Base-by-base conservation (phyloP, 805 yeast species). In the Zygosaccharomyces siamensis region DNA sequence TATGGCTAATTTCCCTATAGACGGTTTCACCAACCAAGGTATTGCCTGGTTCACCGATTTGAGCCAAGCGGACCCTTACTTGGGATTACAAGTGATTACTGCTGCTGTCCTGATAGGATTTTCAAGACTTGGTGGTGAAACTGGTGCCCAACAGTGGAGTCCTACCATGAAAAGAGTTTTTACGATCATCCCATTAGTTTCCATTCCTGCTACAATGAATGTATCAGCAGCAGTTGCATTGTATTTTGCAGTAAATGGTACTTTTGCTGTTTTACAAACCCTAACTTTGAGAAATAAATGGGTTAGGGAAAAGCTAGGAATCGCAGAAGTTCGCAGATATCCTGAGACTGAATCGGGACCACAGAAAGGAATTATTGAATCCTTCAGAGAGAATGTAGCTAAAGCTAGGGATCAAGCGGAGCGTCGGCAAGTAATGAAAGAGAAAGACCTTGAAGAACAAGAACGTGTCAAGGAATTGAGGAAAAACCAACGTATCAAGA, bases 91-190 rank as follows among this genome's bases (percentile, higher is more conserved):
- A 63, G 68, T 84, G 39, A 69, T 89, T 38, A 82, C 98, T 12
- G 96, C 97, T 8, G 76, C 80, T 23, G 75, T 84, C 23, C 86
- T 89, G 51, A 78, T 86, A 47, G 75, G 80, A 1, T 84, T 92
- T 58, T 81, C 92, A 67, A 80, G 81, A 64, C 71, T 82, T 39
- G 98, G 97, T 52, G 97, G 97, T 57, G 97, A 92, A 65, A 85
- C 93, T 10, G 97, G 96, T 45, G 83, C 86, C 31, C 80, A 77
- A 45, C 76, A 74, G 46, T 74, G 85, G 69, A 72, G 79, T 51
- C 85, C 88, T 1, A 76, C 75, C 37, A 75, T 83, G 80, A 80
- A 79, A 69, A 84, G 81, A 59, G 66, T 85, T 20, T 78, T 92
- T 72, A 80, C 84, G 35, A 73, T 77, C 38, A 67, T 89, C 59